Evolutionary conservation across 164 flowering plant species (phyloP), one percentile per base, ranked within the genome.

Genomic region (Tetrastigma voinierianum): DNA sequence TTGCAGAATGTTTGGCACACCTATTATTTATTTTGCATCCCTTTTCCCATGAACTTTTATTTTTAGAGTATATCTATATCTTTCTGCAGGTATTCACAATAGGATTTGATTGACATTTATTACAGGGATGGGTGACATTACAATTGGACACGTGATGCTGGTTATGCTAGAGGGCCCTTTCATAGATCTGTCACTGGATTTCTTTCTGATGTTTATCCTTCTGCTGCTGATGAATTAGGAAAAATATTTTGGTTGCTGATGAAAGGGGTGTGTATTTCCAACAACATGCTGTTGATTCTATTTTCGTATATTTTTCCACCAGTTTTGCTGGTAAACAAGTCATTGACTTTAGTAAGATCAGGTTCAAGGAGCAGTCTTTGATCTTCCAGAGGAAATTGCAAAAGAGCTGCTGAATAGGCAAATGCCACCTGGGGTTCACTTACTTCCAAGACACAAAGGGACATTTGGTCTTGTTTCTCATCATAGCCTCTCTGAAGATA

Each of bases 301-400:
- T 21, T 2, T 21, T 40, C 8, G 17, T 13, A 5, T 1, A 17
- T 64, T 6, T 20, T 19, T 47, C 23, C 5, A 23, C 14, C 13
- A 23, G 57, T 43, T 66, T 67, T 40, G 47, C 43, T 10, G 23
- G n/a, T 57, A 7, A 19, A 15, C 2, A 45, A 25, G 20, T 64
- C 15, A 46, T 58, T 20, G 45, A 54, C 61, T 49, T 25, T 40
- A 67, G 17, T 64, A 21, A 44, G 73, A 23, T 74, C 82, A 92
- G 99, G 87, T 92, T 67, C 94, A 90, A 77, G 97, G 96, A 32
- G 99, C 99, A 17, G 97, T 95, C 51, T 92, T 95, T 81, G 99
- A 92, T 84, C 87, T 95, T 64, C 99, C 99, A 2, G 97, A 95
- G 80, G 99, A 90, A 77, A 84, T 90, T 68, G 99, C 97, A 7